phyloP scores from a whole-genome alignment of 768 basidiomycete species.

The Suillus ampliporus region DNA sequence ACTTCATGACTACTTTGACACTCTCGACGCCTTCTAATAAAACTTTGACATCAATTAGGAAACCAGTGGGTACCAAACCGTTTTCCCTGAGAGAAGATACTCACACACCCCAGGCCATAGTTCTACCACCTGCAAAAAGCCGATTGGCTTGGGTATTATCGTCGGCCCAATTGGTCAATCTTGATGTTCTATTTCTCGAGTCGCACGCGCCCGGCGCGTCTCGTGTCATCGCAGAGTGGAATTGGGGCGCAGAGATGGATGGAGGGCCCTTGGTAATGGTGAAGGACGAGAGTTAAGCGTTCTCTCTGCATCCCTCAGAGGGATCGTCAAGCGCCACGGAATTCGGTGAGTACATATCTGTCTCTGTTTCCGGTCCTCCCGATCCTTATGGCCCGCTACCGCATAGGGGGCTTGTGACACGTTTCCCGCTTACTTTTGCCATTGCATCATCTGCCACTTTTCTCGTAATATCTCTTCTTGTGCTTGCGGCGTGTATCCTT shows the following conservation, averaged over 20 bases:
- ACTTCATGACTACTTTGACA: constrained; percentile 80
- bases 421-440: constrained; percentile 67
- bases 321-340: constrained; percentile 68
- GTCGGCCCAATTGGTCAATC: constrained; percentile 45
- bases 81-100: neutral
- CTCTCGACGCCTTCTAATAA: constrained; percentile 65
- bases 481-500: constrained; percentile 57
- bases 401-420: constrained; percentile 67
- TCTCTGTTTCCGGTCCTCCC: neutral
- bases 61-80: constrained; percentile 57
- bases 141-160: constrained; percentile 43
- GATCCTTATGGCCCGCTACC: constrained; percentile 10
- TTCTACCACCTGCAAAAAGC: constrained; percentile 46
- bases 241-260: constrained; percentile 74
- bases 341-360: constrained; percentile 58
- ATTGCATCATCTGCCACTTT: constrained; percentile 51
- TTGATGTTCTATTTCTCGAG: constrained; percentile 64
- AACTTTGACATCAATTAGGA: constrained; percentile 63
- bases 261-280: constrained; percentile 72
- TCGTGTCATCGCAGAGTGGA: constrained; percentile 63
- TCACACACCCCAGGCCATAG: constrained; percentile 57
- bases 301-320: constrained; percentile 62
- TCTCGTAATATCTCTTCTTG: constrained; percentile 50
- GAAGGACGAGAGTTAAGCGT: constrained; percentile 78
- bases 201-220: constrained; percentile 56